Conservation (phyloP, 441 rosid genomes). For the Viola pubescens region DNA sequence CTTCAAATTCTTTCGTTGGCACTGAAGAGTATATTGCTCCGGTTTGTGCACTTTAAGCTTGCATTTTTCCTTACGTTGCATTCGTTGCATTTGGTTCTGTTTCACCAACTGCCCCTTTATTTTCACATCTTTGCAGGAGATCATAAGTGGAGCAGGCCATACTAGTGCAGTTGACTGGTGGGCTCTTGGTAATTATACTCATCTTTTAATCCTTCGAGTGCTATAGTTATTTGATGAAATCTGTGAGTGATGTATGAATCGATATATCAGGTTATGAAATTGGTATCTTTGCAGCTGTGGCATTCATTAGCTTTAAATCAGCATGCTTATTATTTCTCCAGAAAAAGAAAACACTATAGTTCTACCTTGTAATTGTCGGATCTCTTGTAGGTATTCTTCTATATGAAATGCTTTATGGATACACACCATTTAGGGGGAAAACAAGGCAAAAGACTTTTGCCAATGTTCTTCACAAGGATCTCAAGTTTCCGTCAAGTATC, state of each 20-base stretch:
- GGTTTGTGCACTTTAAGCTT: slow-evolving; percentile 30
- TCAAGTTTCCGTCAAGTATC: slow-evolving; percentile 65
- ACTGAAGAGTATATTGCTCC: slow-evolving; percentile 99
- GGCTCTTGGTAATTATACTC: slow-evolving; percentile 70
- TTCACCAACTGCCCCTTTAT: slow-evolving; percentile 2
- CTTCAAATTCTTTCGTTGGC: slow-evolving; percentile 96
- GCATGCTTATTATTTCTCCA: no score
- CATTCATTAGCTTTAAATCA: not conserved
- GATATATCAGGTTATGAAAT: not conserved
- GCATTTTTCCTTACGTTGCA: not conserved
- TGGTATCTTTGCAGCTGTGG: not conserved
- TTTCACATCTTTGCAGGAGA: slow-evolving; percentile 50
- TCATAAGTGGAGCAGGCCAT: slow-evolving; percentile 83
- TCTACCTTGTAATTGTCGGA: not conserved
- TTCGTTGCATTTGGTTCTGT: not conserved
- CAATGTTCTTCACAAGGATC: slow-evolving; percentile 80
- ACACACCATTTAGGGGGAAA: slow-evolving; percentile 96
- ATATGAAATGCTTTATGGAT: slow-evolving; percentile 92
- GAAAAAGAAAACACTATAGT: not conserved
- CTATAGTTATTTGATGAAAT: not conserved
- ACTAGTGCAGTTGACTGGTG: slow-evolving; percentile 99
- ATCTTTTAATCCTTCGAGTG: not conserved
- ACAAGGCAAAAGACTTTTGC: slow-evolving; percentile 92
- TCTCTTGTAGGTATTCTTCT: slow-evolving; percentile 60
- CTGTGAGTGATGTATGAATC: not conserved